A percentile compares a stretch with the other conserved stretches of the same genome.
These are phyloP conservation scores for Beauveria brongniartii DNA, from an alignment of 2,329 filamentous ascomycete genomes.

Conservation along the genomic window DNA sequence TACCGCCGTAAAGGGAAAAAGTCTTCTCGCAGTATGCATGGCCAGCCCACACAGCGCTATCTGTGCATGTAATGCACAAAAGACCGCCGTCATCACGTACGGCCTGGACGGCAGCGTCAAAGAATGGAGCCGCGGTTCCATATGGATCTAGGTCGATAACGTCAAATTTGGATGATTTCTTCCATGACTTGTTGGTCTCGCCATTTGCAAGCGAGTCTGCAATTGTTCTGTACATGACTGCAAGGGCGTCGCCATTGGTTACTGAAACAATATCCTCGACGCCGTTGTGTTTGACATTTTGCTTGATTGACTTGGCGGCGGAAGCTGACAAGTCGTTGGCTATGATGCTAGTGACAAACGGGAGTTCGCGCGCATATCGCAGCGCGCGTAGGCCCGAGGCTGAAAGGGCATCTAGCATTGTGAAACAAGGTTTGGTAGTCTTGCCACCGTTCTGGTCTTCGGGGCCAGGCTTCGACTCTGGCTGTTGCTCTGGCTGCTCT, in stretches of 20 bases:
- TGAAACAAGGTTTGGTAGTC: constrained; percentile 45
- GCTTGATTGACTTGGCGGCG: constrained; percentile 71
- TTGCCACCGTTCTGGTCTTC: constrained; percentile 18
- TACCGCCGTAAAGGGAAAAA: constrained; percentile 85
- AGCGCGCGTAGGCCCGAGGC: constrained; percentile 87
- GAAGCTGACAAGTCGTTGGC: constrained; percentile 81
- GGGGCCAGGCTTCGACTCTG: constrained; percentile 6
- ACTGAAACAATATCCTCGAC: constrained; percentile 63
- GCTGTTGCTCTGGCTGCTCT: background rate
- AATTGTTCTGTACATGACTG: constrained; percentile 77
- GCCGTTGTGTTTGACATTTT: constrained; percentile 78
- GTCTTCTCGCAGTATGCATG: constrained; percentile 92
- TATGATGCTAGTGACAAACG: constrained; percentile 71
- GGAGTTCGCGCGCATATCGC: constrained; percentile 85
- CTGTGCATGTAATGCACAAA: constrained; percentile 92
- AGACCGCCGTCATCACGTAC: constrained; percentile 78
- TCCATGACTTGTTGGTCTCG: constrained; percentile 30
- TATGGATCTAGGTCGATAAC: constrained; percentile 97
- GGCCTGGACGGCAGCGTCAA: constrained; percentile 83
- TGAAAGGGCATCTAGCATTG: constrained; percentile 90
- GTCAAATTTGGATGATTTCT: constrained; percentile 58
- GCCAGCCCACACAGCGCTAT: constrained; percentile 90
- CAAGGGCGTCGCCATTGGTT: constrained; percentile 74
- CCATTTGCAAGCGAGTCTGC: constrained; percentile 41
- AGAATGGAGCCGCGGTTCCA: constrained; percentile 83